Base-by-base conservation (phyloP, 192 early-diverging fungal genomes). In the Umbelopsis ramanniana region DNA sequence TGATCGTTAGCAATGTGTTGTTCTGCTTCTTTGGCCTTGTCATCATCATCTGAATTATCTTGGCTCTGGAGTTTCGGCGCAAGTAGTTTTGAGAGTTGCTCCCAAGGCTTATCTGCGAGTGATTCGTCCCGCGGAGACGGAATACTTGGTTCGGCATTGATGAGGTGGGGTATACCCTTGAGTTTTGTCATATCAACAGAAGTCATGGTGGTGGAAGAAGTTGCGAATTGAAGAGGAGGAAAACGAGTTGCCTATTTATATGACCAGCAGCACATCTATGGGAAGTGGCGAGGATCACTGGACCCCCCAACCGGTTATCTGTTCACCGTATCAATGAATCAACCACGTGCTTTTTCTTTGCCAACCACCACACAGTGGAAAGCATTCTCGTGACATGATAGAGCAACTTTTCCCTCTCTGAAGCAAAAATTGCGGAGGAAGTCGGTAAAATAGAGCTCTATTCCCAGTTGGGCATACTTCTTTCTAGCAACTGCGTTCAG, bases 111-210 rank as follows among this genome's bases (percentile, higher is more conserved):
- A 63, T 63, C 57, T 63, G 29, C 29, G 15, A 29, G 26, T 6
- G 29, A 29, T 15, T 37, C 57, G 12, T 63, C 33, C 12, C 33
- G 24, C 26, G 57, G 29, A 17, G 57, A 63, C 4, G 57, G 57
- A 38, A 63, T 29, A 35, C 26, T 33, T 29, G 57, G 57, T 19
- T 37, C 57, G 15, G 57, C 57, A 17, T 63, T 29, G 29, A 63
- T 8, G 33, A 63, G 57, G 33, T 63, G 26, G 11, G 57, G 57
- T n/a, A 63, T 54, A 14, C 53, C 57, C 33, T 63, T 63, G 57
- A 63, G 57, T 35, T 63, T 63, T 63, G 57, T 35, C 33, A 63
- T 63, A 63, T 63, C 57, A 63, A 63, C 29, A 15, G 57, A 63
- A 33, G 57, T 37, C 57, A 63, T 63, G 6, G 11, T 63, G 6